Evolutionary conservation across 192 early-diverging fungal species (phyloP).

Genomic region (Coemansia sp.): DNA sequence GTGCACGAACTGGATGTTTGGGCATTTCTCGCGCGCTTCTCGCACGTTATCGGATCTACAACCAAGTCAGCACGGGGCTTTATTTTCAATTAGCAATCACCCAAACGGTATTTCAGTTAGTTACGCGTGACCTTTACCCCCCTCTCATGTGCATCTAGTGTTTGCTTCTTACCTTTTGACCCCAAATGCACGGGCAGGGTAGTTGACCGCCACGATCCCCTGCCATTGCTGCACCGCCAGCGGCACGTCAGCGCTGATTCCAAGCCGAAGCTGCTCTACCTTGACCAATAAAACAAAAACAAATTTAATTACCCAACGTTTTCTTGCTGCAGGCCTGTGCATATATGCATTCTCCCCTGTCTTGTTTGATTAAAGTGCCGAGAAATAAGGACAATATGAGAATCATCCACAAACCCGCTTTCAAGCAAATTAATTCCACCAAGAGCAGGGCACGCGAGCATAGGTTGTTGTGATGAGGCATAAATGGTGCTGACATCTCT

Average conservation of each 20-base stretch:
- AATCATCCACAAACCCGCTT: no score
- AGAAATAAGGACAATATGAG: no score
- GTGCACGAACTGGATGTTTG: slow-evolving; percentile 72
- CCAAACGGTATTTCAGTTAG: background rate
- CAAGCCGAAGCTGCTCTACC: slow-evolving; percentile 71
- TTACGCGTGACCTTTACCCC: background rate
- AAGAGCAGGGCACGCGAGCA: no score
- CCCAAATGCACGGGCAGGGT: slow-evolving; percentile 76
- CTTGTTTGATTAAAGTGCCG: no score
- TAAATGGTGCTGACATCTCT: no score
- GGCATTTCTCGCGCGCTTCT: slow-evolving; percentile 47
- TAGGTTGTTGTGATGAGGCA: no score
- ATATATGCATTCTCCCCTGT: no score
- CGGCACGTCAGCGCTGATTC: slow-evolving; percentile 63
- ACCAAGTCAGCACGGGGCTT: background rate
- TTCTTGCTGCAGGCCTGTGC: no score
- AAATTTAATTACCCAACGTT: slow-evolving; percentile 3
- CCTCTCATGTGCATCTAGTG: no score
- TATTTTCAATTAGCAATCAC: background rate
- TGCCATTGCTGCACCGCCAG: slow-evolving; percentile 92
- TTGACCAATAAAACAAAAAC: slow-evolving; percentile 1
- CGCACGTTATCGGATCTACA: slow-evolving; percentile 34
- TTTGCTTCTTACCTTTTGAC: slow-evolving; percentile 60
- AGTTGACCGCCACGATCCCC: slow-evolving; percentile 82
- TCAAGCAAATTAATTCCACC: no score